phyloP scores from a whole-genome alignment of 139 green algal species.

The Coelastrella sp. region DNA sequence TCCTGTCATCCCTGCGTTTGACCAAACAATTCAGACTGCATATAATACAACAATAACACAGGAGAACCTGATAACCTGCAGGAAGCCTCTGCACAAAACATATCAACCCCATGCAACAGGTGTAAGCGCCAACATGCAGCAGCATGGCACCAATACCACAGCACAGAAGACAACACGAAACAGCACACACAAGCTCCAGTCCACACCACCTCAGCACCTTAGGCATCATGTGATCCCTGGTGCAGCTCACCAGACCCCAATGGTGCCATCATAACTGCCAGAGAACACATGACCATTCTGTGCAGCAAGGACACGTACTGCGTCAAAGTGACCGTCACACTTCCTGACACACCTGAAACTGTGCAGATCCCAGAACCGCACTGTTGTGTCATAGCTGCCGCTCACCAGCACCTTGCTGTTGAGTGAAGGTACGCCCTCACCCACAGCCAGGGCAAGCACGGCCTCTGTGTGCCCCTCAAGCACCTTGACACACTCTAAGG shows the following conservation, averaged over 20 bases:
- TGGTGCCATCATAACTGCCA: conserved; percentile 91
- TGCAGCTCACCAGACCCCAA: conserved; percentile 73
- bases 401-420: conserved; percentile 71
- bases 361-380: conserved; percentile 91
- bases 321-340: conserved; percentile 92
- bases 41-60: no score
- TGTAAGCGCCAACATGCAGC: no score
- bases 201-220: not conserved
- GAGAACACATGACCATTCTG: conserved; percentile 82
- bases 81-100: no score
- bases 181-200: no score
- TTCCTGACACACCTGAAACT: conserved; percentile 87
- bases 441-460: conserved; percentile 87
- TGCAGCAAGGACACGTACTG: conserved; percentile 90
- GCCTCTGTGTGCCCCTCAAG: conserved; percentile 94
- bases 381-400: conserved; percentile 89
- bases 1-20: no score
- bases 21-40: no score
- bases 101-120: no score
- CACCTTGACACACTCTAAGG: conserved; percentile 78
- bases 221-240: not conserved
- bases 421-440: not conserved
- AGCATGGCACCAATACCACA: no score
- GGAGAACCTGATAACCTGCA: no score
- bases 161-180: no score